Evolutionary conservation across 2,329 filamentous ascomycete genomes (phyloP).

Genomic region (Fusarium equiseti): DNA sequence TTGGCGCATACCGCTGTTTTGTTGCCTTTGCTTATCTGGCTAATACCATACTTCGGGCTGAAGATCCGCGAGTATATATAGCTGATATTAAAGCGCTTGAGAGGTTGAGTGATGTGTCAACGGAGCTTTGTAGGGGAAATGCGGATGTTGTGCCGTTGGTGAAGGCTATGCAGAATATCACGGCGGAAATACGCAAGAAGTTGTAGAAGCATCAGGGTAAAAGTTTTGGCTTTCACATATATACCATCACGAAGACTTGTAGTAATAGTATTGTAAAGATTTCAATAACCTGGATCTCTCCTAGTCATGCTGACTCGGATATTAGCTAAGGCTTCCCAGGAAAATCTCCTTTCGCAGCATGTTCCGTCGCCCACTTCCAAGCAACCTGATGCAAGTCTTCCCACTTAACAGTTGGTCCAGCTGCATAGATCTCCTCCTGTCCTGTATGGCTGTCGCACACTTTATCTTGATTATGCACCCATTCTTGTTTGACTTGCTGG

Average conservation of each 20-base stretch:
- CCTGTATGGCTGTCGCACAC: constrained; percentile 11
- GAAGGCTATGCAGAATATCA: constrained; percentile 45
- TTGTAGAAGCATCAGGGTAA: background rate
- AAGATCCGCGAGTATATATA: constrained; percentile 26
- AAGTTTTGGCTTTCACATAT: too few species aligned
- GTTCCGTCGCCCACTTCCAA: constrained; percentile 19
- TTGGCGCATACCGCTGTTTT: constrained; percentile 48
- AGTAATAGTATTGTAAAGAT: background rate
- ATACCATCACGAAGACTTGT: too few species aligned
- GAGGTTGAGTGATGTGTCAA: constrained; percentile 29
- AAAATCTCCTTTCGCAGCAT: constrained; percentile 16
- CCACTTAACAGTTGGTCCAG: constrained; percentile 11
- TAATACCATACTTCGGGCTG: constrained; percentile 39
- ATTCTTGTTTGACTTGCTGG: constrained; percentile 30
- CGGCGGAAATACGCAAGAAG: constrained; percentile 42
- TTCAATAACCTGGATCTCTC: background rate
- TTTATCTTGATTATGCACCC: constrained; percentile 23
- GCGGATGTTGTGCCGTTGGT: constrained; percentile 47
- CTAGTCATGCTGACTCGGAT: background rate
- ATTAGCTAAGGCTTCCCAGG: background rate
- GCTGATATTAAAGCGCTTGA: constrained; percentile 43
- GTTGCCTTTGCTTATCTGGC: constrained; percentile 48
- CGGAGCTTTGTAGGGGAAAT: constrained; percentile 37
- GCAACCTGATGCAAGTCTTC: background rate
- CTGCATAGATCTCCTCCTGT: background rate